phyloP scores from a whole-genome alignment of 2,329 filamentous ascomycete genomes.

The Fusarium nygamai region DNA sequence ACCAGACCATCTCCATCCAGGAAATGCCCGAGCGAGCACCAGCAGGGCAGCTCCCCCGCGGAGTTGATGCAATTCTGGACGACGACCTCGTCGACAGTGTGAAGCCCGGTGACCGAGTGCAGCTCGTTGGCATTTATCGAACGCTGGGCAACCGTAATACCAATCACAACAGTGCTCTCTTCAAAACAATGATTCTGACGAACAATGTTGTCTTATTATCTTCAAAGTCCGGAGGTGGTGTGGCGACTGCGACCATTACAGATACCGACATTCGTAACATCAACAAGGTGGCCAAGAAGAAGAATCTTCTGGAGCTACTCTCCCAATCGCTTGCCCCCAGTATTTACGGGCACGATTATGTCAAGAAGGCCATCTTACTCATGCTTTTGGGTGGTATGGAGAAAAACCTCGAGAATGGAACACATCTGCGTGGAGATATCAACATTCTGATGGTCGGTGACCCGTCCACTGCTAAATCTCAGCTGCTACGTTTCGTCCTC shows the following conservation, averaged over 20 bases:
- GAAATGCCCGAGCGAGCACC: slow-evolving; percentile 98
- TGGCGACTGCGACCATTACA: slow-evolving; percentile 91
- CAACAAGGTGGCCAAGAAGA: slow-evolving; percentile 96
- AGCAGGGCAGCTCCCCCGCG: slow-evolving; percentile 91
- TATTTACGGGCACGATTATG: slow-evolving; percentile 96
- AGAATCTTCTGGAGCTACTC: slow-evolving; percentile 89
- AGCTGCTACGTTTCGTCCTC: slow-evolving; percentile 93
- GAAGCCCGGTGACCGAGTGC: slow-evolving; percentile 95
- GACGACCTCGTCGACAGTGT: slow-evolving; percentile 95
- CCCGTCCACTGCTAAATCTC: slow-evolving; percentile 98
- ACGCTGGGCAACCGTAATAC: slow-evolving; percentile 95
- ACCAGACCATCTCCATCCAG: slow-evolving; percentile 97
- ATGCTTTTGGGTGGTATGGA: slow-evolving; percentile 97
- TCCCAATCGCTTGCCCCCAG: slow-evolving; percentile 95
- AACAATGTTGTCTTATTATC: slow-evolving; percentile 96
- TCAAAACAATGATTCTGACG: slow-evolving; percentile 91
- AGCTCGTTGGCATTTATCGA: slow-evolving; percentile 95
- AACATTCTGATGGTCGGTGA: slow-evolving; percentile 99
- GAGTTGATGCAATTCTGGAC: slow-evolving; percentile 95
- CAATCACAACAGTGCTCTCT: slow-evolving; percentile 88
- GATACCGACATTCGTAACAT: slow-evolving; percentile 98
- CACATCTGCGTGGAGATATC: slow-evolving; percentile 97
- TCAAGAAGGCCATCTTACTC: slow-evolving; percentile 96
- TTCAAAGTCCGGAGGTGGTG: slow-evolving; percentile 93
- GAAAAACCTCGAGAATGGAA: slow-evolving; percentile 98